Evolutionary conservation across 1,284 basidiomycete species (phyloP), one percentile per base, ranked within the genome.

Genomic region (Pyrrhoderma lamaoense): DNA sequence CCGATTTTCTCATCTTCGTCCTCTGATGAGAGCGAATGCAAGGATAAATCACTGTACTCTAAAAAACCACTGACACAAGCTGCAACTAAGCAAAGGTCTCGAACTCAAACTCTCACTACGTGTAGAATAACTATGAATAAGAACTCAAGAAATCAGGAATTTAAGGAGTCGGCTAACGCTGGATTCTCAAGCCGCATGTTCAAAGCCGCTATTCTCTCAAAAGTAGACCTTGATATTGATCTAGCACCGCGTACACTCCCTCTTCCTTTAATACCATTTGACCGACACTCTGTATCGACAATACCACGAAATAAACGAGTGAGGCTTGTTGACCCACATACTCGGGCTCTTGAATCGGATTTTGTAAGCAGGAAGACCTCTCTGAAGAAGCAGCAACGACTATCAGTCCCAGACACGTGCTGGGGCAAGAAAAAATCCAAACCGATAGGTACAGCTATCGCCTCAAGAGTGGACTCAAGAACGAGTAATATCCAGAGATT

Each of bases 101-200:
- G n/a, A n/a, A n/a, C n/a, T n/a, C n/a, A 11, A 31, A 5, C 27
- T 31, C 11, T 11, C 11, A 31, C 27, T 11, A 5, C 27, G 27
- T 11, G 27, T 31, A 31, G 27, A 31, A 31, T 11, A 31, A 31
- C 5, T 11, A 5, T 11, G 11, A 31, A 31, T 31, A 31, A 5
- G 11, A 31, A 31, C 27, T 5, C 27, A 5, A 11, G 27, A 5
- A 31, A 31, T 5, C 27, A 11, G 11, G 11, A 5, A 31, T 31
- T 31, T 5, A 31, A 31, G 11, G 11, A 31, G 11, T 16, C 8
- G 34, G 34, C 14, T 14, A 18, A 13, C 13, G 25, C 38, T 9
- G n/a, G 45, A 8, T 53, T 48, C 19, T 53, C 46, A 19, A 44
- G 37, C 31, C 45, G 51, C 19, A 53, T 53, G 16, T 45, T 42